A percentile compares a stretch with the other conserved stretches of the same genome.
Evolutionary conservation across 352 stramenopile genomes (phyloP).

Genomic region (Poterioochromonas sp.): DNA sequence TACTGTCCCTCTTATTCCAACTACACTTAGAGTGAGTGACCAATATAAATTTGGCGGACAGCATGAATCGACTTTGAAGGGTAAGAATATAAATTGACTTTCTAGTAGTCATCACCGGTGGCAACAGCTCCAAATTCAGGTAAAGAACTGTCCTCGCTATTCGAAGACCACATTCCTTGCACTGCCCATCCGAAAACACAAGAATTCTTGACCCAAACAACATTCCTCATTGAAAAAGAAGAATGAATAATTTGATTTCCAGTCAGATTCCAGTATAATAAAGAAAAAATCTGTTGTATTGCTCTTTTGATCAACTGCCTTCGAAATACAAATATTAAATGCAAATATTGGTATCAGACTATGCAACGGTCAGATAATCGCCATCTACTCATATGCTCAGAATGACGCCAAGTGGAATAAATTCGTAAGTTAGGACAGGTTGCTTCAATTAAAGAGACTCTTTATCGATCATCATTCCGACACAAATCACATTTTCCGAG

Average conservation of each 20-base stretch:
- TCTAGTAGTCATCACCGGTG: slow-evolving; percentile 68
- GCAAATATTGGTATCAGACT: slow-evolving; percentile 72
- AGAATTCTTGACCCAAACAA: slow-evolving; percentile 70
- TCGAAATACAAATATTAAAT: too few species aligned
- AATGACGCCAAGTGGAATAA: slow-evolving; percentile 45
- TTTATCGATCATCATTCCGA: slow-evolving; percentile 37
- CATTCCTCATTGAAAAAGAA: slow-evolving; percentile 65
- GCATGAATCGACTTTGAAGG: slow-evolving; percentile 58
- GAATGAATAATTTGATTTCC: slow-evolving; percentile 45
- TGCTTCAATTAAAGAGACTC: slow-evolving; percentile 34
- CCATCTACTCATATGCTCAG: slow-evolving; percentile 66
- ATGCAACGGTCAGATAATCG: slow-evolving; percentile 61
- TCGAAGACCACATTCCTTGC: background rate
- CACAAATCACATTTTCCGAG: slow-evolving; percentile 31
- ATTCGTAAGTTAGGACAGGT: slow-evolving; percentile 16
- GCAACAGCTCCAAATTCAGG: slow-evolving; percentile 53
- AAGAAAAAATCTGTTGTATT: slow-evolving; percentile 65
- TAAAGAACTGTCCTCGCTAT: slow-evolving; percentile 57
- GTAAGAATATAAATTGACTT: slow-evolving; percentile 74
- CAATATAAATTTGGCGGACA: slow-evolving; percentile 53
- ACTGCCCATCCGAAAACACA: slow-evolving; percentile 68
- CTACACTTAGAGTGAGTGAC: slow-evolving; percentile 68
- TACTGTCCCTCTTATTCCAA: slow-evolving; percentile 51
- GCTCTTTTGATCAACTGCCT: slow-evolving; percentile 55
- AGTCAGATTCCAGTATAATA: slow-evolving; percentile 57